phyloP scores from a whole-genome alignment of 2,329 filamentous ascomycete genomes.

The Xenoacremonium recifei region DNA sequence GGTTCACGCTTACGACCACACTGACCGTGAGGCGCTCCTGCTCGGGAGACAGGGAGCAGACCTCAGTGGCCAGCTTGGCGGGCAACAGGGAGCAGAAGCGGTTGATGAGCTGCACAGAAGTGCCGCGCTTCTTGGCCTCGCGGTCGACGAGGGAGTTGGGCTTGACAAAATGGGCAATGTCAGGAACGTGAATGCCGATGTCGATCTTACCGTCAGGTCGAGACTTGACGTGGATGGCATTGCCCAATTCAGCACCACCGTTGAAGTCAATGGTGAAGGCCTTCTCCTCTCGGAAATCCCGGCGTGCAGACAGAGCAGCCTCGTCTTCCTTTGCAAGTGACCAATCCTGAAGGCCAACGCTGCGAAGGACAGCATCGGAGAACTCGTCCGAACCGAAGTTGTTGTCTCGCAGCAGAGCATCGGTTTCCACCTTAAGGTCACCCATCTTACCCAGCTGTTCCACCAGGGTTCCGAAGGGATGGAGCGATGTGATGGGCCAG shows the following conservation, averaged over 20 bases:
- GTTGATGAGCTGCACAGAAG: constrained; percentile 92
- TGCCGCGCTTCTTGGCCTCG: constrained; percentile 96
- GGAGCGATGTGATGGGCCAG: constrained; percentile 99
- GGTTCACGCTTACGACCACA: constrained; percentile 88
- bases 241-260: constrained; percentile 82
- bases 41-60: constrained; percentile 84
- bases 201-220: constrained; percentile 83
- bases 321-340: constrained; percentile 81
- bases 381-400: constrained; percentile 98
- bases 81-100: constrained; percentile 85
- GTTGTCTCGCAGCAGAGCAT: constrained; percentile 95
- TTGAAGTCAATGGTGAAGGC: constrained; percentile 92
- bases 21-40: constrained; percentile 89
- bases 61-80: constrained; percentile 76
- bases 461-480: constrained; percentile 95
- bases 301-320: constrained; percentile 67
- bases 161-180: constrained; percentile 97
- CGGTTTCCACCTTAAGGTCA: constrained; percentile 94
- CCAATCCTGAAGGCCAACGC: constrained; percentile 91
- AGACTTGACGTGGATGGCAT: constrained; percentile 88
- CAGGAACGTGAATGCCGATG: constrained; percentile 91
- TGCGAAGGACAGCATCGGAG: constrained; percentile 91
- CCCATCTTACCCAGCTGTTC: constrained; percentile 98
- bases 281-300: constrained; percentile 86
- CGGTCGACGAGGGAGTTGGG: constrained; percentile 91